A percentile compares a stretch with the other conserved stretches of the same genome.
phyloP scores from a whole-genome alignment of 495 filamentous ascomycete genomes.

The Hypoxylon fuscum region DNA sequence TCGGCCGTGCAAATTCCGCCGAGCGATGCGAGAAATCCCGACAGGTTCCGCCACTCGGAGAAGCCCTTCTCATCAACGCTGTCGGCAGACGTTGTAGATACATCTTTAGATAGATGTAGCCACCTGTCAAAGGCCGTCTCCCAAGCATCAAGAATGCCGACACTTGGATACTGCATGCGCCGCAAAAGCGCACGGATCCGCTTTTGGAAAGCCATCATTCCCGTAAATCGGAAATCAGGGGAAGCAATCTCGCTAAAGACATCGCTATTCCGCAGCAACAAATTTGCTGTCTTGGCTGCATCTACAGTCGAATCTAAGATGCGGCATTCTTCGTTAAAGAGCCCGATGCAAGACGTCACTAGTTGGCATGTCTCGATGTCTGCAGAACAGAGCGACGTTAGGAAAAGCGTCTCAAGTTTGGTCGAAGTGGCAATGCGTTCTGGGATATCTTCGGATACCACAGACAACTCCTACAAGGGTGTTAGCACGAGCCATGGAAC shows the following conservation, averaged over 20 bases:
- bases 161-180: slow-evolving; percentile 66
- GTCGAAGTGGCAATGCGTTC: slow-evolving; percentile 58
- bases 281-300: slow-evolving; percentile 56
- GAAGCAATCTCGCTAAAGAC: slow-evolving; percentile 69
- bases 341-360: slow-evolving; percentile 68
- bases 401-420: slow-evolving; percentile 66
- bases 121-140: slow-evolving; percentile 69
- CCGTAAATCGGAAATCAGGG: slow-evolving; percentile 69
- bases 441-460: slow-evolving; percentile 58
- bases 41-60: slow-evolving; percentile 72
- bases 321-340: slow-evolving; percentile 68
- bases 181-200: slow-evolving; percentile 63
- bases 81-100: slow-evolving; percentile 58
- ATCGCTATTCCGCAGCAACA: slow-evolving; percentile 66
- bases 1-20: slow-evolving; percentile 73
- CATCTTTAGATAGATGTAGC: slow-evolving; percentile 66
- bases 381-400: slow-evolving; percentile 68
- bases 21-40: slow-evolving; percentile 70
- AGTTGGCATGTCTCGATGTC: slow-evolving; percentile 69
- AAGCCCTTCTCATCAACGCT: slow-evolving; percentile 62
- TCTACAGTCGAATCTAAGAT: slow-evolving; percentile 61
- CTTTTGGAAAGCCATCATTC: slow-evolving; percentile 72
- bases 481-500: slow-evolving; percentile 22
- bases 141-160: slow-evolving; percentile 70
- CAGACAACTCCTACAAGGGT: slow-evolving; percentile 53